Evolutionary conservation across 2,329 filamentous ascomycete species (phyloP), one percentile per base, ranked within the genome.

Genomic region (Ceratocystis variospora): DNA sequence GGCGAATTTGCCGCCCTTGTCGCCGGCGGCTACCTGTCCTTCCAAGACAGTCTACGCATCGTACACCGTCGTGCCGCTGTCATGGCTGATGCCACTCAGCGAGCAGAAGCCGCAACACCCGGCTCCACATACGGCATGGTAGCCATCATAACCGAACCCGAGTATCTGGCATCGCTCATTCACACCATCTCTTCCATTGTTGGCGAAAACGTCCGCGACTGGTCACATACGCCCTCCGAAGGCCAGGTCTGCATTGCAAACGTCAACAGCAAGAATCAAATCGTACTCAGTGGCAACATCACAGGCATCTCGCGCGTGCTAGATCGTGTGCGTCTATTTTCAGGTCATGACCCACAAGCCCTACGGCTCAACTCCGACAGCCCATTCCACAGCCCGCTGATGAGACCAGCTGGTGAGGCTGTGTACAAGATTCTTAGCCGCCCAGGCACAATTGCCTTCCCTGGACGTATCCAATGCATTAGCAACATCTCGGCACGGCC

Each of bases 181-280:
- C 80, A 81, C 66, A 86, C 88, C 1, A 89, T 96, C 68, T 81
- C 87, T 73, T 87, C 89, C 69, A 68, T 68, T 62, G 64, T 66
- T 4, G 82, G 81, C 68, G 79, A 85, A 70, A 82, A 88, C 70
- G 76, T 86, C 37, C 22, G 17, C 12, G 66, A 68, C 25, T 68
- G 66, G 66, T 25, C 63, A 3, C 48, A 44, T 17, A 87, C 89
- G 19, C 84, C 90, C 2, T 90, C 95, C 65, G 84, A 94, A 73
- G 33, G 37, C 41, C 89, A 96, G 75, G 92, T 96, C 63, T 79
- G 88, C 70, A 91, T 97, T 71, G 93, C 91, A 68, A 96, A 97
- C 76, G 86, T 96, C 77, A 97, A 97, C 77, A 90, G 87, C 74
- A 94, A 91, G 78, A 96, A 96, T 74, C 93, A 97, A 77, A 96